Percentiles rank a stretch among this genome's conserved stretches.
Conservation (phyloP, 805 yeast genomes). For the Yarrowia sp. region DNA sequence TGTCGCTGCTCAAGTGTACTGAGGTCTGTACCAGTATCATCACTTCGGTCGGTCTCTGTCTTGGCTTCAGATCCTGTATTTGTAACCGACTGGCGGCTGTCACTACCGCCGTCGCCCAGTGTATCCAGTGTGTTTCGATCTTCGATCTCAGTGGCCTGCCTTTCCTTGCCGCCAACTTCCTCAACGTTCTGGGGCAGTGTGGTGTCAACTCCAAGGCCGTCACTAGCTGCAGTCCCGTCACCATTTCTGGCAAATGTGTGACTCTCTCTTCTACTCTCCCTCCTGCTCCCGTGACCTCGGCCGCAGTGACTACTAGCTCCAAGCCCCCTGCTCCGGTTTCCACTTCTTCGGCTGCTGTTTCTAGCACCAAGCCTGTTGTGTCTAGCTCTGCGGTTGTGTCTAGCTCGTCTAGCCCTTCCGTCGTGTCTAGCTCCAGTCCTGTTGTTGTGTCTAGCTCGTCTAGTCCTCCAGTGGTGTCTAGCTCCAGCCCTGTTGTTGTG, state of each 20-base stretch:
- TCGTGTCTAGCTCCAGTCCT: not conserved
- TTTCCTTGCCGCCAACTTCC: constrained; percentile 1
- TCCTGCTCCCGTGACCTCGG: constrained; percentile 2
- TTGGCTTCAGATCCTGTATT: constrained; percentile 1
- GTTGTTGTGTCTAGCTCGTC: not conserved
- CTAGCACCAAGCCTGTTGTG: not conserved
- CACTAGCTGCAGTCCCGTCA: not conserved
- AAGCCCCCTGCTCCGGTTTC: not conserved
- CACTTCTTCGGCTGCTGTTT: constrained; percentile 3
- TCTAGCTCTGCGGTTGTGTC: not conserved
- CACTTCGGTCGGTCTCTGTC: constrained; percentile 16
- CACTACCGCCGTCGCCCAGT: constrained; percentile 10
- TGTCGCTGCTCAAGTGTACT: constrained; percentile 1
- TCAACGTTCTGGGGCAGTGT: constrained; percentile 7
- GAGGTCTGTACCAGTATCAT: constrained; percentile 7
- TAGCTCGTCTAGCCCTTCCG: not conserved
- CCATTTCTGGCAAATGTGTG: constrained; percentile 26
- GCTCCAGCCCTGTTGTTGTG: constrained; percentile 1
- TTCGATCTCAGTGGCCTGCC: constrained; percentile 19
- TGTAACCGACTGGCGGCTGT: constrained; percentile 12
- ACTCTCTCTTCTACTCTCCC: constrained; percentile 8
- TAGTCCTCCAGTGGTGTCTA: not conserved
- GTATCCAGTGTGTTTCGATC: constrained; percentile 26
- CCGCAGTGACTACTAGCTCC: constrained; percentile 2
- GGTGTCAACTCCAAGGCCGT: not conserved